A percentile compares a stretch with the other conserved stretches of the same genome.
phyloP scores from a whole-genome alignment of 2,329 filamentous ascomycete genomes.

The Gnomoniopsis sp. region DNA sequence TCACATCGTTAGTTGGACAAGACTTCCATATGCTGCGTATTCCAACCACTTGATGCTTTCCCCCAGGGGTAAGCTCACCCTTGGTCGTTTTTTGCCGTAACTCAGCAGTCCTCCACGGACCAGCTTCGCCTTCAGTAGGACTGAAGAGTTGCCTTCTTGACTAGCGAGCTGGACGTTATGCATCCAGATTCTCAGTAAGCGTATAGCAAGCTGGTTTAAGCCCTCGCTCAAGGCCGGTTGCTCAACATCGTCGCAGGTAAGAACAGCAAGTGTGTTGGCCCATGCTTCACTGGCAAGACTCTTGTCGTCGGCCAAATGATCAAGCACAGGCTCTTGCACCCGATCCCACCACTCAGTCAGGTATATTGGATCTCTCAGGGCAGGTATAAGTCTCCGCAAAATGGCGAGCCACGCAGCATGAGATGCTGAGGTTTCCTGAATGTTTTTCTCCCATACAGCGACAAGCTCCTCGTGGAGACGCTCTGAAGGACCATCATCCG shows the following conservation, averaged over 20 bases:
- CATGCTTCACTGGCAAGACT: conserved; percentile 61
- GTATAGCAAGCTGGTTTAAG: conserved; percentile 50
- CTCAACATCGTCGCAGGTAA: conserved; percentile 60
- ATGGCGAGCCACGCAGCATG: conserved; percentile 67
- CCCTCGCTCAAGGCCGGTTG: conserved; percentile 37
- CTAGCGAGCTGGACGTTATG: conserved; percentile 37
- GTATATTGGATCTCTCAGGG: conserved; percentile 59
- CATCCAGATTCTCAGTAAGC: conserved; percentile 56
- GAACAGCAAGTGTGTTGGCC: conserved; percentile 60
- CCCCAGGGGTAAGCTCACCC: conserved; percentile 26
- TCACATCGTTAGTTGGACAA: conserved; percentile 22
- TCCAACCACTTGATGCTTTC: not conserved
- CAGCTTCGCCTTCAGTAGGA: conserved; percentile 47
- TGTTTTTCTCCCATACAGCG: conserved; percentile 61
- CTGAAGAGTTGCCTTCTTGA: conserved; percentile 33
- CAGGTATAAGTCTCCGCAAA: conserved; percentile 60
- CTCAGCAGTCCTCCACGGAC: conserved; percentile 50
- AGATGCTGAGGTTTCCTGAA: conserved; percentile 53
- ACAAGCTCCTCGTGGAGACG: conserved; percentile 72
- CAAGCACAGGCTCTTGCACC: conserved; percentile 51
- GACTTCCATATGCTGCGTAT: not conserved
- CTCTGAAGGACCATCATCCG: conserved; percentile 66
- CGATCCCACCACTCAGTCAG: conserved; percentile 71
- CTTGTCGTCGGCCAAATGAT: conserved; percentile 59
- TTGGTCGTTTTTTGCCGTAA: conserved; percentile 68